These are phyloP conservation scores for Pythium brassicae DNA, from an alignment of 352 stramenopile species.

Conservation along the genomic window DNA sequence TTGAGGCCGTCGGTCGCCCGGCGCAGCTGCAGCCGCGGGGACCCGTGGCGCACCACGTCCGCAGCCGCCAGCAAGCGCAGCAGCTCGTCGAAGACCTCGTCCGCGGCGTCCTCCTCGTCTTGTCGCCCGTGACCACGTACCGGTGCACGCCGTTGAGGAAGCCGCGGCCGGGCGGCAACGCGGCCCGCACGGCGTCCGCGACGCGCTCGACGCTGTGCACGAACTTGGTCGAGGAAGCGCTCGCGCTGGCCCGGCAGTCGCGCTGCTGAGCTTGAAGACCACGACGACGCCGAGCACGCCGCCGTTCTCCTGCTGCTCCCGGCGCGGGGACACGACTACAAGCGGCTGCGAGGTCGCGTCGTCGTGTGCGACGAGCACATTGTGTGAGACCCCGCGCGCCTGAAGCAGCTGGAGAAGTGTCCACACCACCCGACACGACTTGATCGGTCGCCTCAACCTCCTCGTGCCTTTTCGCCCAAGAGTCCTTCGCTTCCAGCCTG, in stretches of 20 bases:
- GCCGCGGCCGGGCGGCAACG: conserved; percentile 38
- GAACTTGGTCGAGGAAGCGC: conserved; percentile 53
- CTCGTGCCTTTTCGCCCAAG: background rate
- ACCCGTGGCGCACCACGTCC: conserved; percentile 40
- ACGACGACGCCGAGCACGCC: too few relatives aligned
- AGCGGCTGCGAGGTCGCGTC: conserved; percentile 3
- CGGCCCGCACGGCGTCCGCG: conserved; percentile 20
- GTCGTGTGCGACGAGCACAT: conserved; percentile 36
- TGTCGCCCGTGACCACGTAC: conserved; percentile 69
- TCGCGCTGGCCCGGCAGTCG: conserved; percentile 16
- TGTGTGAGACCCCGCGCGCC: conserved; percentile 33
- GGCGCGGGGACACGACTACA: conserved; percentile 55
- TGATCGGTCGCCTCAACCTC: too few relatives aligned
- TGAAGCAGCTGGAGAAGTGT: conserved; percentile 40
- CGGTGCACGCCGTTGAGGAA: conserved; percentile 71
- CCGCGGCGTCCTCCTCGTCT: conserved; percentile 56
- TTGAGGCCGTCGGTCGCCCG: conserved; percentile 35
- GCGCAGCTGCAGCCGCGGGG: conserved; percentile 48
- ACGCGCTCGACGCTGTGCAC: conserved; percentile 41
- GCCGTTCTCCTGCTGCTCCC: conserved; percentile 49
- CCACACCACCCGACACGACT: conserved; percentile 36
- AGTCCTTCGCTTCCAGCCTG: too few relatives aligned
- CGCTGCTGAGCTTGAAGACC: too few relatives aligned
- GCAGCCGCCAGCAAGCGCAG: conserved; percentile 26
- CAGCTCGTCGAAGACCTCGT: conserved; percentile 70